phyloP scores from a whole-genome alignment of 2,329 filamentous ascomycete species.

The Cadophora sp. region DNA sequence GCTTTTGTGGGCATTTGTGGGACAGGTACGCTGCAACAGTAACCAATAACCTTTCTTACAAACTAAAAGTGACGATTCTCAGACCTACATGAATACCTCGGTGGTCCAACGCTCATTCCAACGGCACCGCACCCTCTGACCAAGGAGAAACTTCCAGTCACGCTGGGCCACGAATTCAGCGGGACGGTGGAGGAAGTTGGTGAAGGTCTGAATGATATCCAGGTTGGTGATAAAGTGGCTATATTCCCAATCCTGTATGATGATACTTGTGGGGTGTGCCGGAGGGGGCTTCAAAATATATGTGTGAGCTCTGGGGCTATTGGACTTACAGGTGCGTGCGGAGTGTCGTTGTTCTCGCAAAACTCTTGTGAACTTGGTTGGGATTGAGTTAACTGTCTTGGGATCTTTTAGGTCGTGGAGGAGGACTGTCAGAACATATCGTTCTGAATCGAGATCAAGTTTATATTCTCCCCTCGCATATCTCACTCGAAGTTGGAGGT shows the following conservation, averaged over 20 bases:
- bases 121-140: neutral
- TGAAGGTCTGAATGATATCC: conserved; percentile 54
- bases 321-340: neutral
- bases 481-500: conserved; percentile 54
- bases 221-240: conserved; percentile 55
- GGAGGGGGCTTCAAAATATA: conserved; percentile 50
- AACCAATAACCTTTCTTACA: too few species aligned
- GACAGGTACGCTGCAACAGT: too few species aligned
- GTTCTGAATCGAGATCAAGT: conserved; percentile 50
- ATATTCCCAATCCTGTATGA: conserved; percentile 60
- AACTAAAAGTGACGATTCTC: too few species aligned
- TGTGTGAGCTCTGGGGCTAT: conserved; percentile 19
- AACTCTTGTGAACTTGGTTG: too few species aligned
- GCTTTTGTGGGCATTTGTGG: too few species aligned
- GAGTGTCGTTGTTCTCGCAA: too few species aligned
- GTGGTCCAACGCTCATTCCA: too few species aligned
- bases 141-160: too few species aligned
- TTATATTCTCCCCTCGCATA: conserved; percentile 48
- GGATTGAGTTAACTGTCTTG: too few species aligned
- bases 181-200: conserved; percentile 69
- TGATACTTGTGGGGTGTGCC: conserved; percentile 50
- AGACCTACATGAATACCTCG: too few species aligned
- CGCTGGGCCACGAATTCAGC: too few species aligned
- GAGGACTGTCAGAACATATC: conserved; percentile 48
- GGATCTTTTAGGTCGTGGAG: conserved; percentile 43